Evolutionary conservation across 208 protist species (phyloP), one percentile per base, ranked within the genome.

Genomic region (Leishmania turanica): DNA sequence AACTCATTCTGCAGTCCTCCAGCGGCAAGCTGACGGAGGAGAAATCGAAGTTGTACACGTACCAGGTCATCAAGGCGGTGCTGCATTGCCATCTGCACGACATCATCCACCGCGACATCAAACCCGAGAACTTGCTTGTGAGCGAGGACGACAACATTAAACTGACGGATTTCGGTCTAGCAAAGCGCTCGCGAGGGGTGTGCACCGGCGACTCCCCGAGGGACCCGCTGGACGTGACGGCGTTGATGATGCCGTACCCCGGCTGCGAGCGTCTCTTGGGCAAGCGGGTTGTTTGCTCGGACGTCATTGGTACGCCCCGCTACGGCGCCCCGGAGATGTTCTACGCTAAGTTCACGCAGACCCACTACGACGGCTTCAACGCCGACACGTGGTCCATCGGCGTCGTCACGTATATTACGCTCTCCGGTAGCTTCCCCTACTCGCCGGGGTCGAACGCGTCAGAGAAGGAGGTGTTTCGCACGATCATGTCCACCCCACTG

Each of bases 371-470:
- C 77, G 98, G 97, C 42, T 98, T 97, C 78, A 91, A 91, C 84
- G 95, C 98, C 27, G 98, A 99, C 89, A 95, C 99, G 69, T 99
- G 98, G 98, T 98, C 94, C 17, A 94, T 99, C 40, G 98, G 98
- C 27, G 97, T 99, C 3, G 98, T 99, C 37, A 95, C 99, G 6
- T 99, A 98, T 89, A 99, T 99, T 34, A 96, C 99, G 45, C 90
- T 99, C 9, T 98, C 98, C 53, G 99, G 99, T 64, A 97, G 93
- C 77, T 96, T 99, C 47, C 99, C 99, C 21, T 99, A 99, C 82
- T 96, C 91, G 13, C 88, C 93, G 1, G 91, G 98, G 85, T 88
- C 98, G 77, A 88, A 87, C 82, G 77, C 97, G 66, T 83, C 94
- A 85, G 89, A 96, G 89, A 87, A 98, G 92, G 93, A 96, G 62